Evolutionary conservation across 23 red algal species (phyloP).

Genomic region (Gracilariopsis chorda): DNA sequence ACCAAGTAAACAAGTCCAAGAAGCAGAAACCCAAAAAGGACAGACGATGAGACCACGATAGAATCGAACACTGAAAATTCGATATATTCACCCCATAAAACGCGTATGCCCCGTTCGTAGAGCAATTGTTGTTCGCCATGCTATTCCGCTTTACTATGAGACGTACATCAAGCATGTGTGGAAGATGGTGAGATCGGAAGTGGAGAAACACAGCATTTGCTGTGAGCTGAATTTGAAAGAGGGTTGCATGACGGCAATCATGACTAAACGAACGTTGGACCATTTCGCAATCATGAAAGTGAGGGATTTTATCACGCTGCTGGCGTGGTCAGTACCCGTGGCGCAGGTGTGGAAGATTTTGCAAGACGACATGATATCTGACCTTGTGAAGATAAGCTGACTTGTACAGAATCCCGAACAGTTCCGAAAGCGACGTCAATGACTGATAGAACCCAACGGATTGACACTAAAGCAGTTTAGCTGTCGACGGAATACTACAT

Average conservation of each 20-base stretch:
- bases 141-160: conserved; percentile 95
- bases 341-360: conserved; percentile 84
- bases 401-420: conserved; percentile 83
- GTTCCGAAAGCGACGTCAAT: conserved; percentile 90
- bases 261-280: conserved; percentile 86
- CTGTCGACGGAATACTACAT: conserved; percentile 96
- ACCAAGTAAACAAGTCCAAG: neutral
- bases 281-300: conserved; percentile 88
- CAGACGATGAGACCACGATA: conserved; percentile 95
- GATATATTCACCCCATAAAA: conserved; percentile 76
- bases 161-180: conserved; percentile 93
- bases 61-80: conserved; percentile 96
- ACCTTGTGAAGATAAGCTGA: conserved; percentile 86
- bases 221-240: conserved; percentile 88
- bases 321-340: conserved; percentile 91
- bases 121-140: conserved; percentile 91
- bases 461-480: conserved; percentile 97
- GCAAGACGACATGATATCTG: conserved; percentile 75
- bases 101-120: conserved; percentile 78
- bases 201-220: conserved; percentile 64
- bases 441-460: conserved; percentile 92
- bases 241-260: conserved; percentile 90
- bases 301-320: conserved; percentile 93
- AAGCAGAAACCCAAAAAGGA: conserved; percentile 81
- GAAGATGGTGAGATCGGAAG: conserved; percentile 67